Base-by-base conservation (phyloP, 2,329 filamentous ascomycete species). In the Exophiala bonariae region DNA sequence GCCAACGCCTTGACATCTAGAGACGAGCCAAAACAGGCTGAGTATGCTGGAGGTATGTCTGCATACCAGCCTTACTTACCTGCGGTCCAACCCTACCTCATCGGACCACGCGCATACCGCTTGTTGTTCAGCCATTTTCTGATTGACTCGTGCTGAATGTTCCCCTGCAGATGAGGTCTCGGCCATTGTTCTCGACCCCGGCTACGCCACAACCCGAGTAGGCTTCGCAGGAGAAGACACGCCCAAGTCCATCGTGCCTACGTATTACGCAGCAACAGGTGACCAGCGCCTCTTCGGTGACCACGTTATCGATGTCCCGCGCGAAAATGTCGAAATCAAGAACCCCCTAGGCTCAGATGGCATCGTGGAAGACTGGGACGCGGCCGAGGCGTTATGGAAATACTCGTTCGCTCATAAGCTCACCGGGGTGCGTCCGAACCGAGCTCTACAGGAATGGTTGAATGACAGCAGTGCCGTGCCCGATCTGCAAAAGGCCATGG, bases 221-320 rank as follows among this genome's bases (percentile, higher is more conserved):
- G 93, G 93, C 49, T 99, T 97, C 64, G 95, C 95, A 10, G 93
- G 95, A 64, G 95, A 99, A 80, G 93, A 99, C 72, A 86, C 90
- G 1, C 93, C 93, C 59, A 97, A 97, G 75, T 90, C 89, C 22
- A 84, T 97, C 47, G 80, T 95, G 49, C 91, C 92, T 20, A 93
- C 90, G 35, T 89, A 87, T 73, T 99, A 99, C 72, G 91, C 87
- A 52, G 70, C 73, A 54, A 72, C 73, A 46, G 70, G 68, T 47
- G 75, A 83, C 47, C 75, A 77, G 55, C 69, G 77, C 23, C 68
- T 93, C 49, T 97, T 91, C 62, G 93, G 93, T 71, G 95, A 99
- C 66, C 92, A 96, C 68, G 84, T 86, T 57, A 85, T 96, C 54
- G 83, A 87, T 63, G 82, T 88, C 36, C 87, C 91, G 11, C 81